Conservation (phyloP, 257 asterid species). For the Nicotiana paniculata region DNA sequence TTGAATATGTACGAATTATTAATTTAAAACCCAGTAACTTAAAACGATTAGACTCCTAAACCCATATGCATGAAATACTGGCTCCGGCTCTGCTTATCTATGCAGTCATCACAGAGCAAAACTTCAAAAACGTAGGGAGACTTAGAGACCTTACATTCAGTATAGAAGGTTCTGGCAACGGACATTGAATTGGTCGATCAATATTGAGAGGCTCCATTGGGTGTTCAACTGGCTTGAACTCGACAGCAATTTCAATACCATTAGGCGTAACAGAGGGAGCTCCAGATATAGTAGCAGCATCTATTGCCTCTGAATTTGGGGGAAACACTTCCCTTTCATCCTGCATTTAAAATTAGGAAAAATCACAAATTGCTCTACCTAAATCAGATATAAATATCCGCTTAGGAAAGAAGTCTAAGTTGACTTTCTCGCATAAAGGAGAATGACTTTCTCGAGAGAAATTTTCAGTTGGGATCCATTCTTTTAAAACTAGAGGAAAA, state of each 20-base stretch:
- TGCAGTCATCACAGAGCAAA: not conserved
- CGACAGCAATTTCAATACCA: constrained; percentile 61
- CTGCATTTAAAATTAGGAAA: constrained; percentile 25
- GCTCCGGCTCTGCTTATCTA: too few relatives aligned
- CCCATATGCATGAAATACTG: too few relatives aligned
- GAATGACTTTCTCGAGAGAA: not conserved
- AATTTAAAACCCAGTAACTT: too few relatives aligned
- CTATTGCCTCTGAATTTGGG: constrained; percentile 36
- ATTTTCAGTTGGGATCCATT: not conserved
- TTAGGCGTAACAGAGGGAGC: constrained; percentile 42
- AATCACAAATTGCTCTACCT: not conserved
- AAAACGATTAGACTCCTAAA: too few relatives aligned
- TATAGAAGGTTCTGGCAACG: constrained; percentile 85
- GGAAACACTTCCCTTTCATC: constrained; percentile 54
- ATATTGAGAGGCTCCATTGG: constrained; percentile 70
- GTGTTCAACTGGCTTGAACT: constrained; percentile 78
- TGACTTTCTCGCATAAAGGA: not conserved
- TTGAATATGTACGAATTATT: too few relatives aligned
- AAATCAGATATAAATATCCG: not conserved
- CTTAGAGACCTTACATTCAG: constrained; percentile 50
- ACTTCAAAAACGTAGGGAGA: not conserved
- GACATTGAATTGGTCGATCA: constrained; percentile 79
- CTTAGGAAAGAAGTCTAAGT: not conserved
- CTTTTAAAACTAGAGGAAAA: too few relatives aligned
- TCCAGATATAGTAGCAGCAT: constrained; percentile 23